Evolutionary conservation across 2,329 filamentous ascomycete genomes (phyloP).

Genomic region (Ophiocordyceps sinensis): DNA sequence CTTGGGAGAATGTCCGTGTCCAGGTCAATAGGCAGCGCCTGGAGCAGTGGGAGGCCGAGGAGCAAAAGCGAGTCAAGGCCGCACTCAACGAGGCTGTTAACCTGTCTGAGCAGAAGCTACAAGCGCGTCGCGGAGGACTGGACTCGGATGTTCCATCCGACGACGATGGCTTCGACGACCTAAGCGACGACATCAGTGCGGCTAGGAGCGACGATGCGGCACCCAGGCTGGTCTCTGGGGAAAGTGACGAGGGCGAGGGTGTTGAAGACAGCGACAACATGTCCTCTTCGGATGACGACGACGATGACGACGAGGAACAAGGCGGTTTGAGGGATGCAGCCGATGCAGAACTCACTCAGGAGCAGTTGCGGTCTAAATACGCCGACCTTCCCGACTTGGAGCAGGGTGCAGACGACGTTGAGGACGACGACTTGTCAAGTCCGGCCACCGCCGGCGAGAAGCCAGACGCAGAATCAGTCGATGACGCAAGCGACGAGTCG

Average conservation of each 20-base stretch:
- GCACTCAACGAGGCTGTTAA: conserved; percentile 62
- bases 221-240: conserved; percentile 19
- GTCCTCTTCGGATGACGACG: conserved; percentile 45
- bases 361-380: conserved; percentile 56
- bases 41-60: conserved; percentile 49
- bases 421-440: background rate
- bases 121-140: conserved; percentile 39
- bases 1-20: conserved; percentile 48
- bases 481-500: conserved; percentile 48
- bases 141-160: conserved; percentile 37
- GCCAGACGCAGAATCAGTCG: conserved; percentile 13
- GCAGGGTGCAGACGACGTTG: conserved; percentile 12
- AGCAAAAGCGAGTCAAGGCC: conserved; percentile 48
- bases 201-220: conserved; percentile 20
- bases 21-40: conserved; percentile 48
- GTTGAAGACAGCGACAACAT: conserved; percentile 30
- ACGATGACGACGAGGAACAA: conserved; percentile 47
- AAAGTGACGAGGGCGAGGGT: conserved; percentile 25
- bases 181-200: conserved; percentile 30
- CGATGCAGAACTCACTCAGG: conserved; percentile 53
- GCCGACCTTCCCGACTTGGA: conserved; percentile 42
- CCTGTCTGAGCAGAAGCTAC: conserved; percentile 53
- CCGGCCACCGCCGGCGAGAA: conserved; percentile 11
- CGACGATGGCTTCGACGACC: conserved; percentile 30
- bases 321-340: conserved; percentile 27